Evolutionary conservation across 2,329 filamentous ascomycete species (phyloP).

Genomic region (Aspergillus arachidicola): DNA sequence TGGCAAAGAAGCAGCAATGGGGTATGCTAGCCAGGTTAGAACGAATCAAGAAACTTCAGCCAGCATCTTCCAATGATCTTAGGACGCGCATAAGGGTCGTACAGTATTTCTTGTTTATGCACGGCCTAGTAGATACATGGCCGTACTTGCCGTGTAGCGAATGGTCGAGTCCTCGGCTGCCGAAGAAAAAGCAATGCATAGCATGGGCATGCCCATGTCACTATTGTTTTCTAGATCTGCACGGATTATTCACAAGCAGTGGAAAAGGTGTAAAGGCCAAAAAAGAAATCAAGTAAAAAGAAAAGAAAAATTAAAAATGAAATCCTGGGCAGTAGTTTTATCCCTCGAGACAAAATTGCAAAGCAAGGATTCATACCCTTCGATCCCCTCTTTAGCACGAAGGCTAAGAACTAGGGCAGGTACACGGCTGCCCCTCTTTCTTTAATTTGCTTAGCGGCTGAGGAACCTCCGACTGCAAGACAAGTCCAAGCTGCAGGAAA

Average conservation of each 20-base stretch:
- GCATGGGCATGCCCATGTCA: neutral
- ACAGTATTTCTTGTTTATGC: constrained; percentile 14
- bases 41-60: constrained; percentile 10
- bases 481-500: constrained; percentile 3
- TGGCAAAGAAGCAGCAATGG: neutral
- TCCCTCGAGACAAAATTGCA: neutral
- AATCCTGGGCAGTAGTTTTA: neutral
- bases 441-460: constrained; percentile 4
- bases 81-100: constrained; percentile 12
- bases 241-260: neutral
- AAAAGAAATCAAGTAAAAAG: neutral
- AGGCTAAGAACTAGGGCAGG: neutral
- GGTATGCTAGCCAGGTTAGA: neutral
- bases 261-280: neutral
- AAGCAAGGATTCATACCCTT: neutral
- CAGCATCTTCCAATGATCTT: constrained; percentile 8
- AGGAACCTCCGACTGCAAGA: constrained; percentile 1
- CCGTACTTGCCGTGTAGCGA: neutral
- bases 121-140: neutral
- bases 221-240: neutral
- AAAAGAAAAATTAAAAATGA: neutral
- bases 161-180: constrained; percentile 4
- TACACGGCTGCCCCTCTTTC: constrained; percentile 5
- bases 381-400: neutral
- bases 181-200: constrained; percentile 10